These are phyloP conservation scores for Gynochthodes officinalis DNA, from an alignment of 257 asterid genomes.

Conservation along the genomic window DNA sequence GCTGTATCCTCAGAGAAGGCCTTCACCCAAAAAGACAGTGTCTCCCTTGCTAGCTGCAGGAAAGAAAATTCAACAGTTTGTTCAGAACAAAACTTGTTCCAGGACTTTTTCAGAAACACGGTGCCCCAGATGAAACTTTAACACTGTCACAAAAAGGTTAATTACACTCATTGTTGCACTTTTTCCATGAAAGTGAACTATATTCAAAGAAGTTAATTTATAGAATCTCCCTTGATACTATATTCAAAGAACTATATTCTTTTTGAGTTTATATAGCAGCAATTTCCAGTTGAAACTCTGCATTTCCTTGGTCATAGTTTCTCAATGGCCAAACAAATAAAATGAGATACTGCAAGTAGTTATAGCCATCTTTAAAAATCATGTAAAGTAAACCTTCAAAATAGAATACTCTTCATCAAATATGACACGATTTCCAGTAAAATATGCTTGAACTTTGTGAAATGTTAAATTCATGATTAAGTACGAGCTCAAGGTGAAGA, in stretches of 20 bases:
- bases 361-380: background rate
- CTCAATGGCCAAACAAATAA: background rate
- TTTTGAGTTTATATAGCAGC: background rate
- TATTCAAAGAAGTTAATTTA: background rate
- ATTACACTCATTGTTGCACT: background rate
- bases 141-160: background rate
- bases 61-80: constrained; percentile 5
- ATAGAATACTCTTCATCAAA: background rate
- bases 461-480: background rate
- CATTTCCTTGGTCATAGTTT: background rate
- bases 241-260: no score
- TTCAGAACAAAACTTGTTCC: background rate
- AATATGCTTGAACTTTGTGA: background rate
- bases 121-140: background rate
- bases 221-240: no score
- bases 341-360: background rate
- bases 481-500: background rate
- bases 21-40: constrained; percentile 92
- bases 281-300: background rate
- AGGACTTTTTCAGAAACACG: background rate
- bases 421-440: background rate
- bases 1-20: constrained; percentile 98
- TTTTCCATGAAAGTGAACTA: background rate
- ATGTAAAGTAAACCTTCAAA: background rate
- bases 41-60: constrained; percentile 95